These are phyloP conservation scores for Eurotiales sp. DNA, from an alignment of 2,329 filamentous ascomycete genomes.

Conservation along the genomic window DNA sequence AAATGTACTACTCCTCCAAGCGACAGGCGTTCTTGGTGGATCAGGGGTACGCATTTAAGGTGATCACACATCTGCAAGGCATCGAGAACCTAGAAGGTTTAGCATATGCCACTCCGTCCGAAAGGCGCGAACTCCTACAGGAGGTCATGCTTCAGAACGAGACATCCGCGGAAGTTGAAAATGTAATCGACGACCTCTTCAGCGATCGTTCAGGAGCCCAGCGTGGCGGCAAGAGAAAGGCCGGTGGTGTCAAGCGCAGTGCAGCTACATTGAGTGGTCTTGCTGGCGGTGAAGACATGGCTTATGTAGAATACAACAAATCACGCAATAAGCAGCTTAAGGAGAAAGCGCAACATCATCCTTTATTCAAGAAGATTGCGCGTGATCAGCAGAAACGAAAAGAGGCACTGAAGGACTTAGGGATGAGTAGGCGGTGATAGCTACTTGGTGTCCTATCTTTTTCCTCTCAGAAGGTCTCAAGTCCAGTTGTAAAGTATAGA, in stretches of 20 bases:
- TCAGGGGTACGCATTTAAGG: constrained; percentile 97
- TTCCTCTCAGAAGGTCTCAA: not conserved
- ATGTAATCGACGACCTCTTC: constrained; percentile 66
- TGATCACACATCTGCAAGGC: constrained; percentile 91
- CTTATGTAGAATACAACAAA: constrained; percentile 83
- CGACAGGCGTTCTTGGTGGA: constrained; percentile 95
- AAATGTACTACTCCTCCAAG: constrained; percentile 98
- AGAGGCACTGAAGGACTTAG: constrained; percentile 39
- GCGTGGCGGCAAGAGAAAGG: constrained; percentile 47
- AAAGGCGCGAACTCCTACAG: constrained; percentile 80
- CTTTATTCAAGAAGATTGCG: constrained; percentile 64
- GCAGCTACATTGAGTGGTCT: constrained; percentile 82
- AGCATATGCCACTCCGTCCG: constrained; percentile 72
- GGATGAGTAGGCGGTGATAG: constrained; percentile 9
- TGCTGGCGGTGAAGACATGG: constrained; percentile 92
- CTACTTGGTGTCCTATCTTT: not conserved
- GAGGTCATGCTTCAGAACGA: constrained; percentile 88
- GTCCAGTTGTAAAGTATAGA: not conserved
- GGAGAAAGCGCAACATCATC: constrained; percentile 56
- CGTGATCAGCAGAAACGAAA: constrained; percentile 58
- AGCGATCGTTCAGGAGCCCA: constrained; percentile 50
- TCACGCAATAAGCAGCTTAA: constrained; percentile 65
- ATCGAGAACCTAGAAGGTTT: constrained; percentile 80
- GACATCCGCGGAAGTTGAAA: constrained; percentile 65
- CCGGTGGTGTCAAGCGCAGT: constrained; percentile 61